Conservation (phyloP, 192 early-diverging fungal species). For the Pilaira anomala region DNA sequence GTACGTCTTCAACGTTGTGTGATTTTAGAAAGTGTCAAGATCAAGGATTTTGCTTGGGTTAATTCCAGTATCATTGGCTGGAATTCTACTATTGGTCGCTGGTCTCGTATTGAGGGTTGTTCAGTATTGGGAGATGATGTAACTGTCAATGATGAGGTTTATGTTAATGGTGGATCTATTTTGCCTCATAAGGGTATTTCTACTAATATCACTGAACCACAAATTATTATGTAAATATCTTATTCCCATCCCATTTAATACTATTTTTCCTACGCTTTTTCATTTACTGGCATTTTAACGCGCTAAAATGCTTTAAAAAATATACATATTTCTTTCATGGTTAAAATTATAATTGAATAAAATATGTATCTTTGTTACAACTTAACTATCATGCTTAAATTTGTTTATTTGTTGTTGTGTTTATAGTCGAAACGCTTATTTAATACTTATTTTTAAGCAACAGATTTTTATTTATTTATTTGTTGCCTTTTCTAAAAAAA, state of each 20-base stretch:
- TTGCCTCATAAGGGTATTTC: conserved; percentile 94
- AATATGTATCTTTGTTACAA: too few relatives aligned
- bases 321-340: too few relatives aligned
- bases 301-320: too few relatives aligned
- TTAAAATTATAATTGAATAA: too few relatives aligned
- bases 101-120: conserved; percentile 91
- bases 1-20: conserved; percentile 88
- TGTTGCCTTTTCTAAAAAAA: too few relatives aligned
- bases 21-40: conserved; percentile 74
- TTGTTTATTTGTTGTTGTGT: too few relatives aligned
- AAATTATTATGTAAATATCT: conserved; percentile 88
- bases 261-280: neutral
- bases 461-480: too few relatives aligned
- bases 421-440: too few relatives aligned
- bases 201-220: conserved; percentile 84
- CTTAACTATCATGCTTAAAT: too few relatives aligned
- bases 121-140: conserved; percentile 98
- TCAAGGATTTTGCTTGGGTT: conserved; percentile 93
- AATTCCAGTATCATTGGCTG: conserved; percentile 91
- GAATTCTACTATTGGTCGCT: conserved; percentile 91
- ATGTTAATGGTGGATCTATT: conserved; percentile 92
- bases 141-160: conserved; percentile 88
- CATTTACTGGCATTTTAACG: too few relatives aligned
- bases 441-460: too few relatives aligned
- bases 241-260: neutral